Evolutionary conservation across 331 rosid genomes (phyloP).

Genomic region (Malus hybrid): DNA sequence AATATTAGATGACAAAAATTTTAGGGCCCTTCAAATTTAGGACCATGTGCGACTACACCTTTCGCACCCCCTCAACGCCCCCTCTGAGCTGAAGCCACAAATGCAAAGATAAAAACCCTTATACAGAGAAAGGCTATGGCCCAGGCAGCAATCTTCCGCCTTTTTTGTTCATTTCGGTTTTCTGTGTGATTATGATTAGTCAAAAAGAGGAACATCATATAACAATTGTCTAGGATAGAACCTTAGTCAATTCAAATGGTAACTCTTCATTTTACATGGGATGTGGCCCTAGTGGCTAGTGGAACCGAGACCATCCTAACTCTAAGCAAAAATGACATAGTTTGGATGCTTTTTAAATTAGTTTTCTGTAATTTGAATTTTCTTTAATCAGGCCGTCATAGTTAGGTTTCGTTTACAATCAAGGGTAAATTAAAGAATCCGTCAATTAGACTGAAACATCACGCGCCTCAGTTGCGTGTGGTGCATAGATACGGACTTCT

Average conservation of each 20-base stretch:
- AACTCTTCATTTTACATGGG: background rate
- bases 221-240: background rate
- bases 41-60: too few species aligned
- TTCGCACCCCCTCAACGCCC: too few species aligned
- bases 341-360: background rate
- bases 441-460: background rate
- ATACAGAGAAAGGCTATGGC: constrained; percentile 44
- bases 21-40: too few species aligned
- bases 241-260: background rate
- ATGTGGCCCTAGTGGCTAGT: background rate
- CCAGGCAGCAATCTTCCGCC: constrained; percentile 57
- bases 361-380: background rate
- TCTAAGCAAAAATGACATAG: background rate
- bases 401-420: background rate
- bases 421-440: background rate
- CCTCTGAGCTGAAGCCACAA: constrained; percentile 28
- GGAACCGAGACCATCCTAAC: background rate
- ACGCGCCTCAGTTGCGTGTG: background rate
- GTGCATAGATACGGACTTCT: background rate
- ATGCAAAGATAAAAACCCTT: constrained; percentile 40
- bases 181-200: constrained; percentile 28
- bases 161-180: constrained; percentile 24
- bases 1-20: too few species aligned
- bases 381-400: background rate
- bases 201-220: constrained; percentile 1